Base-by-base conservation (phyloP, 2,329 filamentous ascomycete genomes). In the Cercospora citrullina region DNA sequence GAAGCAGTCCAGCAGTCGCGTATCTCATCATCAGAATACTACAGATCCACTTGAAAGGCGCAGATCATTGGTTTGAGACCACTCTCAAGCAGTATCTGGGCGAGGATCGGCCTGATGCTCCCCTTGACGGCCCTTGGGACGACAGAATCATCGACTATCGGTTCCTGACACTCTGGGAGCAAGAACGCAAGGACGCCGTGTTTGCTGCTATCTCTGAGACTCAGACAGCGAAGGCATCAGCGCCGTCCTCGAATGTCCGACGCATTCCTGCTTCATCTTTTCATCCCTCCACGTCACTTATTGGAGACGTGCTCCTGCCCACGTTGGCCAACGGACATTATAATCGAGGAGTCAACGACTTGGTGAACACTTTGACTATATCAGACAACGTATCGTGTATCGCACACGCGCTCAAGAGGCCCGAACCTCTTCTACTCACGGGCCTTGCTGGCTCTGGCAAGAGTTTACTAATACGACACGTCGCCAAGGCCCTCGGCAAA, bases 401-500 rank as follows among this genome's bases (percentile, higher is more conserved):
- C 65, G 91, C 91, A 2, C 80, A 81, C 30, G 86, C 89, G 58
- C 82, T 99, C 31, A 89, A 91, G 55, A 84, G 84, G 4, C 78
- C 87, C 0, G 88, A 89, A 0, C 93, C 96, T 0, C 84, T 97
- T 39, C 83, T 99, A 21, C 84, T 99, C 4, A 88, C 93, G 70
- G 95, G 95, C 1, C 83, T 92, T 14, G 87, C 94, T 7, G 94
- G 96, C 21, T 91, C 91, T 33, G 95, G 95, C 61, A 99, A 99
- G 82, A 97, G 95, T 0, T 89, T 92, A 0, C 80, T 96, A 21
- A 87, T 96, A 14, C 91, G 92, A 71, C 90, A 97, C 77, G 86
- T 94, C 68, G 94, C 94, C 26, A 87, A 87, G 74, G 87, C 90
- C 72, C 87, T 98, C 65, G 91, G 91, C 69, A 92, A 92, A 80